Evolutionary conservation across 1,284 basidiomycete species (phyloP).

Genomic region (Cystobasidium slooffiae): DNA sequence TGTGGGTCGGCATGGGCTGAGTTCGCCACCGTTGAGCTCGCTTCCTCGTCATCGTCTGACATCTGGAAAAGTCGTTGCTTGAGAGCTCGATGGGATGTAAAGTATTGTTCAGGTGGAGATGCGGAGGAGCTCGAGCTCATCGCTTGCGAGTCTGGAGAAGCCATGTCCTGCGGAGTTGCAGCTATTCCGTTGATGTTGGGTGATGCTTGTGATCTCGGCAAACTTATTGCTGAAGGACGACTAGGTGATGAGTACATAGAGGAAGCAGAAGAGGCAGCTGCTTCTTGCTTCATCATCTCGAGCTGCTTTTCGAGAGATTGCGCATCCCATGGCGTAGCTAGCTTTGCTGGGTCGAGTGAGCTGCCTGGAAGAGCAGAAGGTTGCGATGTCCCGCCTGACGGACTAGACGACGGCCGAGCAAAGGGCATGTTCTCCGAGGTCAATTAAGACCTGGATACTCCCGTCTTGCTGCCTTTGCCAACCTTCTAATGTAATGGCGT

Average conservation of each 20-base stretch:
- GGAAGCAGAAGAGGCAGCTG: slow-evolving; percentile 10
- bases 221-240: not conserved
- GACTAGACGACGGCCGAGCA: slow-evolving; percentile 35
- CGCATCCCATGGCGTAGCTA: slow-evolving; percentile 37
- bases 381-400: slow-evolving; percentile 3
- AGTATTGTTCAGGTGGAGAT: slow-evolving; percentile 3
- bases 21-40: not conserved
- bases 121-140: slow-evolving; percentile 5
- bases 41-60: slow-evolving; percentile 32
- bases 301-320: slow-evolving; percentile 29
- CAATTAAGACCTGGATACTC: not conserved
- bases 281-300: slow-evolving; percentile 24
- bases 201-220: slow-evolving; percentile 10
- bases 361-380: not conserved
- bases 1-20: not conserved
- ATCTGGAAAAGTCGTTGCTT: slow-evolving; percentile 41
- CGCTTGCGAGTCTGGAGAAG: slow-evolving; percentile 19
- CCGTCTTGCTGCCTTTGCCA: not conserved
- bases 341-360: slow-evolving; percentile 7
- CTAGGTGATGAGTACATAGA: slow-evolving; percentile 13
- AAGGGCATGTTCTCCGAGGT: slow-evolving; percentile 21
- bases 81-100: slow-evolving; percentile 18
- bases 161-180: not conserved
- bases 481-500: too few species aligned
- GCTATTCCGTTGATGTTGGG: not conserved